These are phyloP conservation scores for Drechslerella dactyloides DNA, from an alignment of 2,329 filamentous ascomycete species.

Conservation along the genomic window DNA sequence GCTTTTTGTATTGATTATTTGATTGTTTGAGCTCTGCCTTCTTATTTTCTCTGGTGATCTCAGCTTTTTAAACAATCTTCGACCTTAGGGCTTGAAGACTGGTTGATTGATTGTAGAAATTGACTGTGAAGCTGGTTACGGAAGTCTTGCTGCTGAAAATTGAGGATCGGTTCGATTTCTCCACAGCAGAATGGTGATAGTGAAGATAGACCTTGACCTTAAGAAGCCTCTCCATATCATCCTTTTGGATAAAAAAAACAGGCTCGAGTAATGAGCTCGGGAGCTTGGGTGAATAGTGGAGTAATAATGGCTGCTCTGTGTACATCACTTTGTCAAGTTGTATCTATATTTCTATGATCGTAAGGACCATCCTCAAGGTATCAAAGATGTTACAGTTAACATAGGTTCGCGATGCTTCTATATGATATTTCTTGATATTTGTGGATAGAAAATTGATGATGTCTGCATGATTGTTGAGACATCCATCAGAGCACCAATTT, in stretches of 20 bases:
- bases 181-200: conserved; percentile 54
- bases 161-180: conserved; percentile 50
- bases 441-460: conserved; percentile 50
- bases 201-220: conserved; percentile 62
- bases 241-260: conserved; percentile 59
- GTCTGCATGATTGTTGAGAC: not conserved
- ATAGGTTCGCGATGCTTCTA: conserved; percentile 43
- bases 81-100: conserved; percentile 57
- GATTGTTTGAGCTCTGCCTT: conserved; percentile 55
- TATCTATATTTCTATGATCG: conserved; percentile 66
- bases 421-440: conserved; percentile 58
- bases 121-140: conserved; percentile 60
- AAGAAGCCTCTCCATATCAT: conserved; percentile 61
- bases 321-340: conserved; percentile 63
- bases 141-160: conserved; percentile 59
- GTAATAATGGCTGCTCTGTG: conserved; percentile 58
- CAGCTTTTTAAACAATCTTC: conserved; percentile 29
- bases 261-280: conserved; percentile 58
- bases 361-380: conserved; percentile 66
- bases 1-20: conserved; percentile 55
- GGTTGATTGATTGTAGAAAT: conserved; percentile 61
- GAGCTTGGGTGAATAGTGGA: conserved; percentile 62
- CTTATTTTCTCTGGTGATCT: conserved; percentile 55
- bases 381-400: conserved; percentile 59
- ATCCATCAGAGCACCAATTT: conserved; percentile 59